These are phyloP conservation scores for Colletotrichum sp. DNA, from an alignment of 2,329 filamentous ascomycete species.

Conservation along the genomic window DNA sequence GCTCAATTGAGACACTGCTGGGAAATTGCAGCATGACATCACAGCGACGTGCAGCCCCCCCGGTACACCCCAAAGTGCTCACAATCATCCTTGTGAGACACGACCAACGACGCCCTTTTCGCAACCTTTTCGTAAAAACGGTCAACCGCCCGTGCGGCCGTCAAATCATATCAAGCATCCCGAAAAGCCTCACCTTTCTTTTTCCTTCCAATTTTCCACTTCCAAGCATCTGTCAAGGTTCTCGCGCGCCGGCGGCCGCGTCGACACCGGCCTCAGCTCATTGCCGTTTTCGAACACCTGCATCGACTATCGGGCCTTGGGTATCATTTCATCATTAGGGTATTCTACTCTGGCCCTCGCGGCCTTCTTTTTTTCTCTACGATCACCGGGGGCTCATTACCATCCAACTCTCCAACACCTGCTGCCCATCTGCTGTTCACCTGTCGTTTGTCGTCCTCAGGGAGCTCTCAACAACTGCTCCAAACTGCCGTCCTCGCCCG, in stretches of 20 bases:
- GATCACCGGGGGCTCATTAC: not conserved
- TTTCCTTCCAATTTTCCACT: not conserved
- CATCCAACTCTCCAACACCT: not conserved
- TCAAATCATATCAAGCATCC: not conserved
- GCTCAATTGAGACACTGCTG: conserved; percentile 15
- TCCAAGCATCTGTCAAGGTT: not conserved
- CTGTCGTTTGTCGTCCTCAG: not conserved
- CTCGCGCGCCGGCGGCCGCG: not conserved
- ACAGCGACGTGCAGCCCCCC: not conserved
- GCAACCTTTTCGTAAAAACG: not conserved
- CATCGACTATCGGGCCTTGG: not conserved
- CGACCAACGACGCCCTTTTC: not conserved
- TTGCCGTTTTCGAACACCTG: not conserved
- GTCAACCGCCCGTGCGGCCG: not conserved
- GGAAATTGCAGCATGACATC: conserved; percentile 16
- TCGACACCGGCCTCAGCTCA: not conserved
- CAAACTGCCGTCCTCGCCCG: conserved; percentile 4
- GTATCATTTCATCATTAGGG: conserved; percentile 17
- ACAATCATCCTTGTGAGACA: not conserved
- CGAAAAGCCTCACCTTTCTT: conserved; percentile 10
- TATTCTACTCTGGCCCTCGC: not conserved
- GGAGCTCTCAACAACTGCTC: not conserved
- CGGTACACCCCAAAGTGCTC: not conserved
- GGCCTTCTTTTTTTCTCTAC: not conserved
- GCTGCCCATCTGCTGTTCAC: not conserved